A percentile compares a stretch with the other conserved stretches of the same genome.
Conservation (phyloP, 257 asterid species). For the Ajuga chamaepitys region DNA sequence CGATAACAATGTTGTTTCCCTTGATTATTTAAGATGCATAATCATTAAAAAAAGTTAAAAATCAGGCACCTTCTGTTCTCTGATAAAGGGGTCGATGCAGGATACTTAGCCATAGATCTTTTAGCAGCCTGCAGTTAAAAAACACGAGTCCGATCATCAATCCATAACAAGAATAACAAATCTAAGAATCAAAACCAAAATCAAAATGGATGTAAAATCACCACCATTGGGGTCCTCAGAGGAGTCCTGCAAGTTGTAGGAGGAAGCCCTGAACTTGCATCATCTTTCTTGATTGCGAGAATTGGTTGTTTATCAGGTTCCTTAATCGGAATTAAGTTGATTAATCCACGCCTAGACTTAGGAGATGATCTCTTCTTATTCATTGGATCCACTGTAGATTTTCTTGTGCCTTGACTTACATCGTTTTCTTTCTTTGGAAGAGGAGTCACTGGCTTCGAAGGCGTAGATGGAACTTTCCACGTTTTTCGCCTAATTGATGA, state of each 20-base stretch:
- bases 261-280: constrained; percentile 25
- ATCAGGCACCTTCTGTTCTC: constrained; percentile 43
- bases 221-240: constrained; percentile 49
- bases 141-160: neutral
- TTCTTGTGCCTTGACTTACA: constrained; percentile 20
- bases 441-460: constrained; percentile 40
- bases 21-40: neutral
- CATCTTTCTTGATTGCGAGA: constrained; percentile 23
- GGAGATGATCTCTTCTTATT: constrained; percentile 35
- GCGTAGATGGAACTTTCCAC: constrained; percentile 42
- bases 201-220: neutral
- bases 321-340: constrained; percentile 35
- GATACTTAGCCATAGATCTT: constrained; percentile 29
- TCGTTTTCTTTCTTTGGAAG: constrained; percentile 38
- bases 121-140: constrained; percentile 32
- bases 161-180: neutral
- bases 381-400: constrained; percentile 18
- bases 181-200: neutral
- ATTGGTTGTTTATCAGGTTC: constrained; percentile 33
- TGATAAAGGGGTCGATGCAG: constrained; percentile 48
- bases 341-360: constrained; percentile 40
- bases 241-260: constrained; percentile 35
- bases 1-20: neutral
- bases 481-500: constrained; percentile 48
- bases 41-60: no score